Evolutionary conservation across 352 stramenopile genomes (phyloP).

Genomic region (Phytophthora boehmeriae): DNA sequence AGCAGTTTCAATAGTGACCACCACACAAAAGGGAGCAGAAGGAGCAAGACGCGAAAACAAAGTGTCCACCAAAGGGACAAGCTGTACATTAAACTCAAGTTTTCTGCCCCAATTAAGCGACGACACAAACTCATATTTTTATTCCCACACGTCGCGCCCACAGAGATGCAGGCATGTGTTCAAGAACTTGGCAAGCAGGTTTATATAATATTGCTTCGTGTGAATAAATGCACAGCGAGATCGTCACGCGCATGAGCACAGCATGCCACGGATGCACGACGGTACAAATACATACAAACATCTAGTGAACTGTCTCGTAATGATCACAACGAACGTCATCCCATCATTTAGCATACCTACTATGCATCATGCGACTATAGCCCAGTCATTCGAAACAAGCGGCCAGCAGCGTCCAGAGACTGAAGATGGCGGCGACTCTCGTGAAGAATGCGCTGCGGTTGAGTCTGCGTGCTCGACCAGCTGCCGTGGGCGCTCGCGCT

Average conservation of each 20-base stretch:
- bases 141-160: no score
- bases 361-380: no score
- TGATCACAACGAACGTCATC: no score
- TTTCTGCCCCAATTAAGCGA: neutral
- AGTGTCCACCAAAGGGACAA: constrained; percentile 23
- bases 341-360: no score
- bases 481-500: constrained; percentile 7
- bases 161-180: no score
- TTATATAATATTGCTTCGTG: no score
- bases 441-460: constrained; percentile 39
- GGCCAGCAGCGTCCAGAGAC: constrained; percentile 23
- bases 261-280: neutral
- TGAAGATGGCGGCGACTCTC: constrained; percentile 35
- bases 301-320: no score
- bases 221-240: no score
- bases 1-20: neutral
- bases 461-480: constrained; percentile 28
- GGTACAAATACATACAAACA: no score
- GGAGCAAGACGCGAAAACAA: neutral
- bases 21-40: neutral
- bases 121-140: no score
- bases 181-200: no score
- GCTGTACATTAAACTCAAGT: constrained; percentile 24
- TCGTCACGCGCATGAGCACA: no score
- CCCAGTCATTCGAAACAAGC: constrained; percentile 16